Conservation (phyloP, 306 rosid genomes). For the Neltuma alba region DNA sequence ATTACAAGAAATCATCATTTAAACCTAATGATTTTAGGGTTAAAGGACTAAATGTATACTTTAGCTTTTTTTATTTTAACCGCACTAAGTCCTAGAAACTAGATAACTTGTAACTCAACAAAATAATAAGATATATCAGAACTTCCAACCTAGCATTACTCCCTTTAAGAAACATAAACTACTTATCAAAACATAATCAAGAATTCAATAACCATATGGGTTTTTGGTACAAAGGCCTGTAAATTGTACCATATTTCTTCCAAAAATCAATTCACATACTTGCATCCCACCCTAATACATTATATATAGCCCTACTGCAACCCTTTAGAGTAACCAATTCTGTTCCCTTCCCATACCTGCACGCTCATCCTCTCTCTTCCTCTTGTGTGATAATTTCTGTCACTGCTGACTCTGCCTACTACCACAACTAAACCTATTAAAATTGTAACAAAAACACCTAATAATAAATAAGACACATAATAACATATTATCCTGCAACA, state of each 20-base stretch:
- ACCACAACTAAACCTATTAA: neutral
- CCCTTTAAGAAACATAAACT: neutral
- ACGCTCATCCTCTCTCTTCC: neutral
- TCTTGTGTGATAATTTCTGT: neutral
- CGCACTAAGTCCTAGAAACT: neutral
- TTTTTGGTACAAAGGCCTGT: neutral
- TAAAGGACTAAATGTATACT: too few species aligned
- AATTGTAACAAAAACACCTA: neutral
- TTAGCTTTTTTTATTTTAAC: too few species aligned
- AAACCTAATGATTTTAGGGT: too few species aligned
- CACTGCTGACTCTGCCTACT: neutral
- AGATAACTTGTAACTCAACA: neutral
- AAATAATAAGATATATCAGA: neutral
- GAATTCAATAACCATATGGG: constrained; percentile 23
- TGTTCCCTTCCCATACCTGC: neutral
- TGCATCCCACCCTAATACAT: neutral
- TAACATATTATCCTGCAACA: neutral
- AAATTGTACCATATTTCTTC: neutral
- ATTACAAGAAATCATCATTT: too few species aligned
- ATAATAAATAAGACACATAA: neutral
- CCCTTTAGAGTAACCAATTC: neutral
- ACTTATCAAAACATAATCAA: constrained; percentile 7
- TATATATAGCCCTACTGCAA: too few species aligned
- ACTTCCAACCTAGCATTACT: neutral
- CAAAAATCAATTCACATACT: neutral